Conservation (phyloP, 2,329 filamentous ascomycete species). For the Coniochaeta sp. region DNA sequence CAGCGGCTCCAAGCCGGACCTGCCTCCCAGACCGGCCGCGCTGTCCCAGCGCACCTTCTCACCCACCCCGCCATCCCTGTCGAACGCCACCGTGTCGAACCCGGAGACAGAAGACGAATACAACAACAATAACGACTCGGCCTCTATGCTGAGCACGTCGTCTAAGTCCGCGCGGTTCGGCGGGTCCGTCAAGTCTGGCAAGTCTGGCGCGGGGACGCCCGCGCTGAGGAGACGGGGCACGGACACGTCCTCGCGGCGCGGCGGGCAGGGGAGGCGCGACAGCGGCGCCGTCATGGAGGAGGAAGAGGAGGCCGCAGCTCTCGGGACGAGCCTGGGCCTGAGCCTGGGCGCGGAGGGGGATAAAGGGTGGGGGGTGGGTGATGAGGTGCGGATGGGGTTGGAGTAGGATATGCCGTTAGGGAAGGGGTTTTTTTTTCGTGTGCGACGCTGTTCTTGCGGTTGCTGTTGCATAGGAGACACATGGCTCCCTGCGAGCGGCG, state of each 20-base stretch:
- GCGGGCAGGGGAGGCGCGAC: conserved; percentile 29
- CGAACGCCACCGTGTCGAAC: conserved; percentile 1
- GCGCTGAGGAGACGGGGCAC: conserved; percentile 13
- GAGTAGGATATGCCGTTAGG: conserved; percentile 39
- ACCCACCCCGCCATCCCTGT: conserved; percentile 4
- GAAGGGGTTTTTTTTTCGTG: no score
- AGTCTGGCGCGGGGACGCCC: conserved; percentile 30
- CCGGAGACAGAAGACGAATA: neutral
- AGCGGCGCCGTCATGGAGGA: conserved; percentile 29
- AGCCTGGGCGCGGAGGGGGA: conserved; percentile 39
- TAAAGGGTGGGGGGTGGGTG: conserved; percentile 67
- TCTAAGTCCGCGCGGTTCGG: conserved; percentile 31
- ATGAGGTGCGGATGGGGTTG: conserved; percentile 77
- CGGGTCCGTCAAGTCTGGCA: no score
- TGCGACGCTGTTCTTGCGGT: no score
- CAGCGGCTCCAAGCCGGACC: conserved; percentile 1
- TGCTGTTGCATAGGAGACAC: no score
- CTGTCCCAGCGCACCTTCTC: neutral
- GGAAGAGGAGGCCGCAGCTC: conserved; percentile 37
- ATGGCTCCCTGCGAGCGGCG: no score
- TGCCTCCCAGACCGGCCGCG: conserved; percentile 5
- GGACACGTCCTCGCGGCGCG: conserved; percentile 11
- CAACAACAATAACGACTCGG: conserved; percentile 24
- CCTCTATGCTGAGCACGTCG: conserved; percentile 40
- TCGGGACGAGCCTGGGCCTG: neutral